Conservation (phyloP, 176 grass and related monocot species). For the Panicum miliaceum region DNA sequence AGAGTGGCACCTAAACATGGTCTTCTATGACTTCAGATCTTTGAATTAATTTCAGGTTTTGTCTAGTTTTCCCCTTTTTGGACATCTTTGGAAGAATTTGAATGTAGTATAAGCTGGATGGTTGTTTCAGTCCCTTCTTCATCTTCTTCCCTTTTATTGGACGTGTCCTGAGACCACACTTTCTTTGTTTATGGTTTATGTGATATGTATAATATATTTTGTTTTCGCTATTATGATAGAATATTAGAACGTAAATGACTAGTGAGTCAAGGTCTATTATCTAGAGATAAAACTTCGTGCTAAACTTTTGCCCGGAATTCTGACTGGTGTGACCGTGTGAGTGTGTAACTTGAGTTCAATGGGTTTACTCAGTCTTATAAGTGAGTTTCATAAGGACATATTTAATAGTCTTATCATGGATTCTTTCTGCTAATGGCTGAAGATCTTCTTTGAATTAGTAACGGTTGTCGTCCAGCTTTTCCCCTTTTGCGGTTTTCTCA, state of each 20-base stretch:
- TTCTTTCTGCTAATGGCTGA: neutral
- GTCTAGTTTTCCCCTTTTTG: neutral
- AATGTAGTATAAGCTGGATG: conserved; percentile 4
- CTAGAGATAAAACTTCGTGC: neutral
- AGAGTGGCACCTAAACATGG: neutral
- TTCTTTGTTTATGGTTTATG: neutral
- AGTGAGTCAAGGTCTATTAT: neutral
- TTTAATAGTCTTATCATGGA: neutral
- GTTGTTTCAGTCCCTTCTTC: neutral
- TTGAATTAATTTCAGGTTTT: neutral
- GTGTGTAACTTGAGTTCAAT: conserved; percentile 19
- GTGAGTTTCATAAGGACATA: neutral
- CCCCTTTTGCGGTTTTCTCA: neutral
- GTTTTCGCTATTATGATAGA: neutral
- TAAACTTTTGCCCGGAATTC: neutral
- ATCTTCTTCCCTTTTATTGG: neutral
- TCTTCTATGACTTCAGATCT: neutral
- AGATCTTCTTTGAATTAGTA: neutral
- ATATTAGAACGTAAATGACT: neutral
- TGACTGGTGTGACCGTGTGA: neutral
- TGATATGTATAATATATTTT: neutral
- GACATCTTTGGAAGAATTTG: neutral
- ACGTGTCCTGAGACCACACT: neutral
- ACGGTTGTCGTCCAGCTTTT: neutral
- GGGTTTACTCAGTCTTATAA: neutral